Conservation (phyloP, 768 basidiomycete species). For the Lentinus brumalis region DNA sequence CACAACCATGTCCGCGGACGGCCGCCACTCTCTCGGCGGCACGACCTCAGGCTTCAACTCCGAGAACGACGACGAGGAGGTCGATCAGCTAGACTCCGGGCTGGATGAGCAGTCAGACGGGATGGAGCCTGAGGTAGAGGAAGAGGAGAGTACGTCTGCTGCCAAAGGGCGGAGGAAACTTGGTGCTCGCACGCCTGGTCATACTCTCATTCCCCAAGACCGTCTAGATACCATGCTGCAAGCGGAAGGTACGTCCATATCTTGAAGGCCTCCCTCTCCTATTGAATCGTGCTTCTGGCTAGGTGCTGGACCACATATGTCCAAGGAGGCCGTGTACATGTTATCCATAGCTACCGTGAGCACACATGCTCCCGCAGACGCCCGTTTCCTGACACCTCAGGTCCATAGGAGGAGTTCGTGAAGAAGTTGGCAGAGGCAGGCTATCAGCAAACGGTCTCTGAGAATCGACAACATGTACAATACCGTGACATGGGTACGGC, state of each 20-base stretch:
- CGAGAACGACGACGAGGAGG: slow-evolving; percentile 57
- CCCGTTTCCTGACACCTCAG: background rate
- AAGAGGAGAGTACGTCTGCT: slow-evolving; percentile 8
- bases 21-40: slow-evolving; percentile 15
- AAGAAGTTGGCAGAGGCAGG: slow-evolving; percentile 73
- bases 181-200: slow-evolving; percentile 59
- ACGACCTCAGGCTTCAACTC: slow-evolving; percentile 22
- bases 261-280: background rate
- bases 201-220: slow-evolving; percentile 64
- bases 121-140: slow-evolving; percentile 17
- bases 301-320: slow-evolving; percentile 66
- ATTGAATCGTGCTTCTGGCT: slow-evolving; percentile 2
- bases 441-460: slow-evolving; percentile 61
- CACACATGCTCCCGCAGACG: slow-evolving; percentile 13
- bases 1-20: slow-evolving; percentile 13
- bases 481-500: slow-evolving; percentile 77
- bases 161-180: slow-evolving; percentile 32
- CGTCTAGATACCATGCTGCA: slow-evolving; percentile 78
- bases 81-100: slow-evolving; percentile 68
- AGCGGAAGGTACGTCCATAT: slow-evolving; percentile 60
- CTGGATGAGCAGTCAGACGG: slow-evolving; percentile 39
- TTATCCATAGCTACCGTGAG: slow-evolving; percentile 76
- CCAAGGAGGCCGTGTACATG: slow-evolving; percentile 75
- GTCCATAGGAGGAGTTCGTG: slow-evolving; percentile 78
- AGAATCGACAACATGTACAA: slow-evolving; percentile 58